A percentile compares a stretch with the other conserved stretches of the same genome.
Conservation (phyloP, 2,329 filamentous ascomycete genomes). For the Didymella arachidicola region DNA sequence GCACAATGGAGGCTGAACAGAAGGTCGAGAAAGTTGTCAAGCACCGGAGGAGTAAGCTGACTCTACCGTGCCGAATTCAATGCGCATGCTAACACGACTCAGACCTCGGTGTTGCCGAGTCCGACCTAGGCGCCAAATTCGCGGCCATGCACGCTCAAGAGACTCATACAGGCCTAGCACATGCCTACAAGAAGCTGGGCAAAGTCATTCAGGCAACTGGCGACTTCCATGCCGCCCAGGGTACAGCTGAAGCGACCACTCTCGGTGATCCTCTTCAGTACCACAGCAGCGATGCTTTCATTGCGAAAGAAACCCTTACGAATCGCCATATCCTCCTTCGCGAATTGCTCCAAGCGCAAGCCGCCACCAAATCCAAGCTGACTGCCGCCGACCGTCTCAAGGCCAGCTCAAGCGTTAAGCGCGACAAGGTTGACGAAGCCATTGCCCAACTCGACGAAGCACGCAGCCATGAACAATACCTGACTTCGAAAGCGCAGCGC, state of each 20-base stretch:
- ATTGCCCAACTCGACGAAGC: constrained; percentile 90
- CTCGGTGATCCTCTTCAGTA: constrained; percentile 93
- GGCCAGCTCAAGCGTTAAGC: constrained; percentile 81
- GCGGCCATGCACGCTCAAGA: constrained; percentile 88
- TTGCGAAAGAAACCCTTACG: constrained; percentile 96
- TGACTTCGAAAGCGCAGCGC: constrained; percentile 83
- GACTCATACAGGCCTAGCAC: constrained; percentile 83
- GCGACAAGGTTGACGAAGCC: constrained; percentile 98
- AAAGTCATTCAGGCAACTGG: constrained; percentile 92
- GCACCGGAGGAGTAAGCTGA: constrained; percentile 76
- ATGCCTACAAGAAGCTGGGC: constrained; percentile 93
- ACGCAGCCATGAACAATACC: constrained; percentile 77
- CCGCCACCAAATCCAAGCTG: constrained; percentile 80
- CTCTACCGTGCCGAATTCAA: neutral
- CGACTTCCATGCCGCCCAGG: constrained; percentile 95
- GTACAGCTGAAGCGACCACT: constrained; percentile 93
- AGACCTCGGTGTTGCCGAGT: constrained; percentile 91
- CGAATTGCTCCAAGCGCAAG: constrained; percentile 90
- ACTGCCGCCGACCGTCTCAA: constrained; percentile 89
- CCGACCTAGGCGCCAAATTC: constrained; percentile 91
- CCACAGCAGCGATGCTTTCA: constrained; percentile 93
- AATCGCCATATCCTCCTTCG: constrained; percentile 96
- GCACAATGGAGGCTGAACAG: constrained; percentile 95
- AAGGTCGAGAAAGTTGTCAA: constrained; percentile 96
- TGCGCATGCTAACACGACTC: constrained; percentile 38